Evolutionary conservation across 2,329 filamentous ascomycete genomes (phyloP).

Genomic region (Xylariaceae sp.): DNA sequence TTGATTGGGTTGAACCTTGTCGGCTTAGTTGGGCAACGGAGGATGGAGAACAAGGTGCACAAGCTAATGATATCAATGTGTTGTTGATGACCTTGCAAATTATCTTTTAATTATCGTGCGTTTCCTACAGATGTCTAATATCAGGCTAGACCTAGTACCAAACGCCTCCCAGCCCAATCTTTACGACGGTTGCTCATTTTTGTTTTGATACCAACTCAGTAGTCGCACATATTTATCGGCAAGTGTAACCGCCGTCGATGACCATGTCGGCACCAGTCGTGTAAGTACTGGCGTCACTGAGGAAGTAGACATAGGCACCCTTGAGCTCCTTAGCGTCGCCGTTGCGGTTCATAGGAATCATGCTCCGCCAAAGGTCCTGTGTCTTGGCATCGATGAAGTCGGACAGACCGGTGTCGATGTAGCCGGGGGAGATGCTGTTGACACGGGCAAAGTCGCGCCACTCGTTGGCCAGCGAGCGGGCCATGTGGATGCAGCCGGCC

Average conservation of each 20-base stretch:
- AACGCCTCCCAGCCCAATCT: too few relatives aligned
- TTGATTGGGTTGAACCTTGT: too few relatives aligned
- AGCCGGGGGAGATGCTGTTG: conserved; percentile 60
- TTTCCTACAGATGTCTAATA: too few relatives aligned
- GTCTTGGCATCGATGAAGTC: conserved; percentile 40
- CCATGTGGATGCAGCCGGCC: conserved; percentile 43
- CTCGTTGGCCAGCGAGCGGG: conserved; percentile 49
- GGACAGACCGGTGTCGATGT: conserved; percentile 44
- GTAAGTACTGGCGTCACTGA: conserved; percentile 70
- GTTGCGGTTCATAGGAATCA: conserved; percentile 46
- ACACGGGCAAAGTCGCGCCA: conserved; percentile 61
- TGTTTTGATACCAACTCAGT: too few relatives aligned
- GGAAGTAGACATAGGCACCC: conserved; percentile 71
- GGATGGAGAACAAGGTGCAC: too few relatives aligned
- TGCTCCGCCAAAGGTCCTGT: conserved; percentile 31
- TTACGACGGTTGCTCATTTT: too few relatives aligned
- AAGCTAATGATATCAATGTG: too few relatives aligned
- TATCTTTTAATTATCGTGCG: too few relatives aligned
- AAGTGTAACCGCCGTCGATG: conserved; percentile 65
- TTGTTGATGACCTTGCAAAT: too few relatives aligned
- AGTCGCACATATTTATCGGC: conserved; percentile 22
- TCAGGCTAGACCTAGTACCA: too few relatives aligned
- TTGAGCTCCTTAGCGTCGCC: conserved; percentile 63
- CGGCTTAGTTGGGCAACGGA: too few relatives aligned
- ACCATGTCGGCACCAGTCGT: conserved; percentile 69